Conservation (phyloP, 2,329 filamentous ascomycete genomes). For the Fusarium liriodendri region DNA sequence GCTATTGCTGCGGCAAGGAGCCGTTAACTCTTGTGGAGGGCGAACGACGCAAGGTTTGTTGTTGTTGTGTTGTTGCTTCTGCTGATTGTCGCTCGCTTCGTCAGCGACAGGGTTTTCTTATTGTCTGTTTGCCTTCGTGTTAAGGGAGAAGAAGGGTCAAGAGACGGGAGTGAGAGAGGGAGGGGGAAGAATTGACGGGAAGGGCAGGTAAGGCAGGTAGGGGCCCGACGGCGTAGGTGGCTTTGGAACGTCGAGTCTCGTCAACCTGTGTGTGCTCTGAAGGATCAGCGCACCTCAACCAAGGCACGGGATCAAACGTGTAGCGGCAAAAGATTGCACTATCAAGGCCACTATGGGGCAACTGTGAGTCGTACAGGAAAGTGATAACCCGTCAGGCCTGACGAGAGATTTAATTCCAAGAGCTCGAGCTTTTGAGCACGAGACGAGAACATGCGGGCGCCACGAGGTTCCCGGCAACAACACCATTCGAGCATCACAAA, state of each 20-base stretch:
- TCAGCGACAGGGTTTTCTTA: slow-evolving; percentile 22
- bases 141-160: slow-evolving; percentile 9
- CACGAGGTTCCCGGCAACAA: slow-evolving; percentile 11
- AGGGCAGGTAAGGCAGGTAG: slow-evolving; percentile 23
- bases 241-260: slow-evolving; percentile 21
- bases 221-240: slow-evolving; percentile 32
- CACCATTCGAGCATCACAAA: slow-evolving; percentile 11
- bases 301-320: slow-evolving; percentile 38
- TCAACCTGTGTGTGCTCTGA: slow-evolving; percentile 10
- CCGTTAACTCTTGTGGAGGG: slow-evolving; percentile 25
- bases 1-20: slow-evolving; percentile 20
- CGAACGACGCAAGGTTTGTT: slow-evolving; percentile 3
- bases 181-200: slow-evolving; percentile 19
- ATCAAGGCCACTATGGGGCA: slow-evolving; percentile 35
- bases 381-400: not conserved
- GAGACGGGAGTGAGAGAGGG: slow-evolving; percentile 9
- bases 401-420: slow-evolving; percentile 40
- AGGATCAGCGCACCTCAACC: slow-evolving; percentile 38
- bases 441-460: slow-evolving; percentile 16
- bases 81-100: slow-evolving; percentile 22
- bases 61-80: slow-evolving; percentile 36
- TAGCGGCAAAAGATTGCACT: slow-evolving; percentile 31
- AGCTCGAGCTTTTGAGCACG: slow-evolving; percentile 21
- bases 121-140: slow-evolving; percentile 31
- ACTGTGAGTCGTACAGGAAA: slow-evolving; percentile 29